Evolutionary conservation across 352 stramenopile species (phyloP).

Genomic region (Phytopythium boreale): DNA sequence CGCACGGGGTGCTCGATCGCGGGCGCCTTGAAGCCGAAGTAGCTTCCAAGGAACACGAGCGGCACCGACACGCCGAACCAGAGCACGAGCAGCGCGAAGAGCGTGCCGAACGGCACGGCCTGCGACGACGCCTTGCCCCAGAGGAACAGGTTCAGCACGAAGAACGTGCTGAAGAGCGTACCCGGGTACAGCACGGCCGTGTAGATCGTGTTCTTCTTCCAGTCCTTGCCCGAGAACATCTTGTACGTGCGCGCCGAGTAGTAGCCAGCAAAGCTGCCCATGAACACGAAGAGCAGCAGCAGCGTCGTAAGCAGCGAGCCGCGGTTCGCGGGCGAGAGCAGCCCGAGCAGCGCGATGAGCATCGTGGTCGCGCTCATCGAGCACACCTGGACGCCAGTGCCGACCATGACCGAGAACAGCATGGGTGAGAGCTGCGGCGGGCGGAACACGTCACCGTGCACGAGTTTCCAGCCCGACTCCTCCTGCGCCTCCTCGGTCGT

Average conservation of each 20-base stretch:
- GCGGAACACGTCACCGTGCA: constrained; percentile 98
- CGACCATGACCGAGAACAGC: constrained; percentile 94
- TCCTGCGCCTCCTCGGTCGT: constrained; percentile 94
- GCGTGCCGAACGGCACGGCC: constrained; percentile 95
- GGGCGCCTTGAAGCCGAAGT: constrained; percentile 93
- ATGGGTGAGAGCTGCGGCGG: constrained; percentile 92
- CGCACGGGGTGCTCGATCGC: constrained; percentile 87
- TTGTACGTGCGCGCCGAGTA: constrained; percentile 97
- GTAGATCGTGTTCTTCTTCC: constrained; percentile 96
- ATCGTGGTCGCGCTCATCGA: constrained; percentile 94
- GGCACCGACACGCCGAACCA: constrained; percentile 98
- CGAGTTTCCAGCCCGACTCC: constrained; percentile 96
- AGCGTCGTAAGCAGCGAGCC: constrained; percentile 95
- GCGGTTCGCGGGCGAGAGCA: constrained; percentile 97
- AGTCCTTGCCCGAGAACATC: constrained; percentile 97
- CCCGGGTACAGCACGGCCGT: constrained; percentile 95
- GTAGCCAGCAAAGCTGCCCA: constrained; percentile 96
- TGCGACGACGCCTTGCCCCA: constrained; percentile 85
- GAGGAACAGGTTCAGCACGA: constrained; percentile 96
- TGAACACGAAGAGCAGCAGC: constrained; percentile 98
- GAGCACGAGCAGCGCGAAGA: constrained; percentile 96
- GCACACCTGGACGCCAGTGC: constrained; percentile 96
- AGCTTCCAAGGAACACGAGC: constrained; percentile 98
- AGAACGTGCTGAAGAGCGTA: constrained; percentile 93
- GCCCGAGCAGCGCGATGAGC: constrained; percentile 92